Conservation (phyloP, 805 yeast species). For the Saccharomycopsis capsularis region DNA sequence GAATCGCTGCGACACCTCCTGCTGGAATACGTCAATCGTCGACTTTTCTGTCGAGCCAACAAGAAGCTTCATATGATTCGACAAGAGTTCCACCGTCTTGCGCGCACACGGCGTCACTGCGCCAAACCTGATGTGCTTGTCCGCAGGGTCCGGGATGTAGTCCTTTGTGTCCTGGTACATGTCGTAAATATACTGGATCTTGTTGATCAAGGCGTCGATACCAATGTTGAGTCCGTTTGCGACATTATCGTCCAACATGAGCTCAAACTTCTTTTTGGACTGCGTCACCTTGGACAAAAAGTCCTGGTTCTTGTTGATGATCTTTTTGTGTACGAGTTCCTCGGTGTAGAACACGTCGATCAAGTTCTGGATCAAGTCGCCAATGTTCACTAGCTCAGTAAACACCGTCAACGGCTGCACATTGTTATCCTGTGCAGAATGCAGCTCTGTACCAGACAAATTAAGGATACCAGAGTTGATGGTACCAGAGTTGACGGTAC, state of each 20-base stretch:
- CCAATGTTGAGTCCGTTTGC: conserved; percentile 94
- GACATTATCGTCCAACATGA: conserved; percentile 74
- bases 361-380: conserved; percentile 90
- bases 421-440: conserved; percentile 27
- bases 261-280: conserved; percentile 75
- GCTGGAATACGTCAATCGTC: conserved; percentile 86
- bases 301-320: conserved; percentile 67
- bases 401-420: conserved; percentile 85
- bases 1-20: conserved; percentile 85
- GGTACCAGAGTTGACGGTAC: neutral
- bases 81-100: conserved; percentile 53
- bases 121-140: conserved; percentile 15
- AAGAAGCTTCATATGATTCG: conserved; percentile 64
- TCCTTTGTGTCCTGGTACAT: conserved; percentile 54
- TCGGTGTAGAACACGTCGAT: conserved; percentile 83
- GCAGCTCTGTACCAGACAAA: neutral
- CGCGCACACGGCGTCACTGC: conserved; percentile 39
- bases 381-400: conserved; percentile 85
- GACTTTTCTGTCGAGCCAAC: conserved; percentile 81
- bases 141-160: conserved; percentile 43
- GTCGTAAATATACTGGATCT: conserved; percentile 56
- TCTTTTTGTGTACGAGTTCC: conserved; percentile 50
- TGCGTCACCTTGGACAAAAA: conserved; percentile 72
- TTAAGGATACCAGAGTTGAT: conserved; percentile 10
- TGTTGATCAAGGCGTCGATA: conserved; percentile 79